Evolutionary conservation across 2,329 filamentous ascomycete genomes (phyloP).

Genomic region (Microdochium bolleyi): DNA sequence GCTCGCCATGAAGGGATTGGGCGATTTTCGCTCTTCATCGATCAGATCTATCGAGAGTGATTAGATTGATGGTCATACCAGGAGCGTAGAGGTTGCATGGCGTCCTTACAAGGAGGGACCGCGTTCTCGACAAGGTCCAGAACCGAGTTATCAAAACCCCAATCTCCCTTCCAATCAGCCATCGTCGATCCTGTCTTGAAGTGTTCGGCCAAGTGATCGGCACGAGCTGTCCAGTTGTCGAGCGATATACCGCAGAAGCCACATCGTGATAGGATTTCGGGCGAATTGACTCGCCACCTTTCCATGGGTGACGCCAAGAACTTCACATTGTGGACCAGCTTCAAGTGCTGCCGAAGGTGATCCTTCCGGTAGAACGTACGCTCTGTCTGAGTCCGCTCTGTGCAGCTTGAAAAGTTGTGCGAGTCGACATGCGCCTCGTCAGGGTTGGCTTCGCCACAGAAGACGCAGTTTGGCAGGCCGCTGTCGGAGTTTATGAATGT

Average conservation of each 20-base stretch:
- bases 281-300: slow-evolving; percentile 50
- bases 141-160: slow-evolving; percentile 56
- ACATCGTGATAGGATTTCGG: slow-evolving; percentile 54
- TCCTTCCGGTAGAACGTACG: slow-evolving; percentile 61
- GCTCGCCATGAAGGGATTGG: slow-evolving; percentile 44
- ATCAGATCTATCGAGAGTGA: slow-evolving; percentile 45
- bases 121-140: slow-evolving; percentile 58
- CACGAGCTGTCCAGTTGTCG: slow-evolving; percentile 52
- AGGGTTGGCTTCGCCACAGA: slow-evolving; percentile 49
- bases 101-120: slow-evolving; percentile 52
- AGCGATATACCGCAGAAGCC: slow-evolving; percentile 58
- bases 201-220: slow-evolving; percentile 59
- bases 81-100: neutral
- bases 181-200: slow-evolving; percentile 60
- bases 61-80: slow-evolving; percentile 21
- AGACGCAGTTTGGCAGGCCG: slow-evolving; percentile 49
- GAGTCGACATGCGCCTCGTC: slow-evolving; percentile 46
- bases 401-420: slow-evolving; percentile 57
- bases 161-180: slow-evolving; percentile 63
- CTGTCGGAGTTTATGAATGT: slow-evolving; percentile 49
- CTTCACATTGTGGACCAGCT: slow-evolving; percentile 56
- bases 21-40: slow-evolving; percentile 52
- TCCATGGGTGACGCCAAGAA: slow-evolving; percentile 58
- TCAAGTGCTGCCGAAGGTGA: slow-evolving; percentile 58
- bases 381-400: slow-evolving; percentile 54